Evolutionary conservation across 768 basidiomycete species (phyloP).

Genomic region (Pisolithus orientalis): DNA sequence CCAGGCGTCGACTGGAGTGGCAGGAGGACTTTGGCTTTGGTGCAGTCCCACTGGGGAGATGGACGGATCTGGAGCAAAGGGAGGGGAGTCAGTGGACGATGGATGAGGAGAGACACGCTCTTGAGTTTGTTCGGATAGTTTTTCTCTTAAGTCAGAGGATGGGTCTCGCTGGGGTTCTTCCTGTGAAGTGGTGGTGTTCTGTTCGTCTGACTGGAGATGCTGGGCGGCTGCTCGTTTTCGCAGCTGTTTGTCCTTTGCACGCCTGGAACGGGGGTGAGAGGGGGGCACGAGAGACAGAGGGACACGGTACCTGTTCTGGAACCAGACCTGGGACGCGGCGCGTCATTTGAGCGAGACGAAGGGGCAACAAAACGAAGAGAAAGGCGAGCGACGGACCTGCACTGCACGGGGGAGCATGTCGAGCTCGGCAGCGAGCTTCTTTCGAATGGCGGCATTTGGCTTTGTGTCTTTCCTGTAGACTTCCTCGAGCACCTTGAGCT

Average conservation of each 20-base stretch:
- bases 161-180: slow-evolving; percentile 27
- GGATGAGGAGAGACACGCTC: slow-evolving; percentile 3
- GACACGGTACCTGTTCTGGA: slow-evolving; percentile 67
- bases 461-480: slow-evolving; percentile 88
- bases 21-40: slow-evolving; percentile 32
- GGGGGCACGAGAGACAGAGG: slow-evolving; percentile 3
- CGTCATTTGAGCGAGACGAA: slow-evolving; percentile 13
- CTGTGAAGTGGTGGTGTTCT: slow-evolving; percentile 10
- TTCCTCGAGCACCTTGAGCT: slow-evolving; percentile 85
- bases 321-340: slow-evolving; percentile 65
- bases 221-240: slow-evolving; percentile 38
- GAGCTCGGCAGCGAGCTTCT: slow-evolving; percentile 73
- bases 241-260: slow-evolving; percentile 79
- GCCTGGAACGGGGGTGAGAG: slow-evolving; percentile 35
- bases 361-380: slow-evolving; percentile 8
- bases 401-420: slow-evolving; percentile 94
- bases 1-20: slow-evolving; percentile 16
- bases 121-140: slow-evolving; percentile 24
- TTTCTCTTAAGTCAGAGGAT: slow-evolving; percentile 34
- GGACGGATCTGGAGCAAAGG: slow-evolving; percentile 7
- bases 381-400: slow-evolving; percentile 53
- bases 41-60: slow-evolving; percentile 13
- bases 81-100: slow-evolving; percentile 7
- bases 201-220: slow-evolving; percentile 17
- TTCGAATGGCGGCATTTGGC: slow-evolving; percentile 76